Percentiles rank a stretch among this genome's conserved stretches.
Conservation (phyloP, 805 yeast species). For the Brettanomyces bruxellensis region DNA sequence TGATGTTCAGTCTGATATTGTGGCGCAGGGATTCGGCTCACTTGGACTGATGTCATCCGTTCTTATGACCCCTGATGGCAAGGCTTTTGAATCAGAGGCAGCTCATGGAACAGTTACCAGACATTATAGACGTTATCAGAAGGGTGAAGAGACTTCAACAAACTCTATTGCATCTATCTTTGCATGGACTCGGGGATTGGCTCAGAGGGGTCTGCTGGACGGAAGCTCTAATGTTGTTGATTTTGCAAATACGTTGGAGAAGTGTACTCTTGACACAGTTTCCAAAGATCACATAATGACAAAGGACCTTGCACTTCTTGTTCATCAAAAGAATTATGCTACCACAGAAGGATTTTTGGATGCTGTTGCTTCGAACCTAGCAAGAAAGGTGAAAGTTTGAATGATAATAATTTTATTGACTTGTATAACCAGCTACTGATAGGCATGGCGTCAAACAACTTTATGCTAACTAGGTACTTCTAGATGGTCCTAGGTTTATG, state of each 20-base stretch:
- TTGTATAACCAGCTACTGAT: background rate
- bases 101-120: slow-evolving; percentile 87
- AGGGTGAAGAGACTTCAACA: slow-evolving; percentile 76
- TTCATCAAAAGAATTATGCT: slow-evolving; percentile 56
- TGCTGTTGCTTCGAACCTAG: slow-evolving; percentile 50
- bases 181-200: slow-evolving; percentile 81
- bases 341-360: slow-evolving; percentile 71
- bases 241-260: slow-evolving; percentile 58
- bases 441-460: background rate
- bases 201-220: slow-evolving; percentile 74
- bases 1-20: slow-evolving; percentile 79
- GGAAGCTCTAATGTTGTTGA: slow-evolving; percentile 59
- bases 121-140: slow-evolving; percentile 75
- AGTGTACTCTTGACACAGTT: slow-evolving; percentile 64
- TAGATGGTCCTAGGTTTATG: background rate
- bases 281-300: slow-evolving; percentile 72
- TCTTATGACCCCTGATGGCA: slow-evolving; percentile 76
- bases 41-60: slow-evolving; percentile 80
- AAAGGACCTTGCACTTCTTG: slow-evolving; percentile 63
- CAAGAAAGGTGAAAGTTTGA: slow-evolving; percentile 13
- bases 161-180: slow-evolving; percentile 80
- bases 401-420: background rate
- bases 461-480: background rate
- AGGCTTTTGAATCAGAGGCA: slow-evolving; percentile 79
- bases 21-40: slow-evolving; percentile 83